Base-by-base conservation (phyloP, 1,284 basidiomycete species). In the Trametes versicolor region DNA sequence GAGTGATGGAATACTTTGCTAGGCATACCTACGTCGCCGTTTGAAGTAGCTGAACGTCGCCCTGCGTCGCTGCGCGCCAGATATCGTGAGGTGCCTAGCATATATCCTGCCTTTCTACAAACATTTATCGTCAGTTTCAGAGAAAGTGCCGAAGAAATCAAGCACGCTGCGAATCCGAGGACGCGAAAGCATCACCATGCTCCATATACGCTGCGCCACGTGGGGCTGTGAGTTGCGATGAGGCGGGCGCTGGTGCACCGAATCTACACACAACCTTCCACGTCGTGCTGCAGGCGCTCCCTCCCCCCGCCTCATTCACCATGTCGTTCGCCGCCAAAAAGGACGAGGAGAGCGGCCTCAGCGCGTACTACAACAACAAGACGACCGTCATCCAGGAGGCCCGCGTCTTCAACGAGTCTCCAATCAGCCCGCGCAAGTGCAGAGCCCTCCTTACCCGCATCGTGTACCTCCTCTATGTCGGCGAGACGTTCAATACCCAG, bases 401-500 rank as follows among this genome's bases (percentile, higher is more conserved):
- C 66, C 91, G 98, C 70, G 94, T 97, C 68, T 99, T 99, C 89
- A 99, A 99, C 83, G 97, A 99, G 79, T 97, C 96, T 19, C 97
- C 97, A 71, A 97, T 99, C 80, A 96, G 94, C 75, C 95, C 95
- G 23, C 88, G 97, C 74, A 98, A 97, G 85, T 99, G 97, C 81
- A 91, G 97, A 75, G 94, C 97, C 51, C 87, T 99, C 64, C 88
- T 99, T 72, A 99, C 97, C 54, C 90, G 98, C 76, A 96, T 99
- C 75, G 93, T 99, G 60, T 98, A 99, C 81, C 86, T 99, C 63
- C 86, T 99, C 64, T 99, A 99, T 81, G 90, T 95, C 69, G 98
- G 98, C 67, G 97, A 99, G 83, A 95, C 89, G 1, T 97, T 99
- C 80, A 90, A 88, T 47, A 94, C 95, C 4, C 97, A 99, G 79